A percentile compares a stretch with the other conserved stretches of the same genome.
Evolutionary conservation across 1,139 yeast genomes (phyloP).

Genomic region (Diutina siamensis): DNA sequence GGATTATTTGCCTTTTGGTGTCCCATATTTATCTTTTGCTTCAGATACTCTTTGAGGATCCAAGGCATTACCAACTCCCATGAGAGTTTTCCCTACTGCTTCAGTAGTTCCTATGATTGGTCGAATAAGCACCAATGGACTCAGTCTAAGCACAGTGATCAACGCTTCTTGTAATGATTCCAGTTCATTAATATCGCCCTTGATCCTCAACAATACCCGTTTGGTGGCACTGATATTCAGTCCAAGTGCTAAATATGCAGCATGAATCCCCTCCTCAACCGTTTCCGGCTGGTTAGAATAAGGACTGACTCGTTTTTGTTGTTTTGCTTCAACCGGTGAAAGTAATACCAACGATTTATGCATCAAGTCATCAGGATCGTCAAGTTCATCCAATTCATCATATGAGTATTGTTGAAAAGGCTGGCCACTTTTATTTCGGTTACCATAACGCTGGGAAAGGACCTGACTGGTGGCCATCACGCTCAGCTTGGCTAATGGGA

Average conservation of each 20-base stretch:
- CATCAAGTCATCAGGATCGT: conserved; percentile 14
- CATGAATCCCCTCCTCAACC: conserved; percentile 57
- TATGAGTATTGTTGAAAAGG: conserved; percentile 7
- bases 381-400: conserved; percentile 10
- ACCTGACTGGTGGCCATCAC: conserved; percentile 2
- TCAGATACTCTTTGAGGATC: conserved; percentile 44
- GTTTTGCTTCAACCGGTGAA: neutral
- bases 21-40: conserved; percentile 19
- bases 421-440: too few relatives aligned
- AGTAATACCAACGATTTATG: conserved; percentile 1
- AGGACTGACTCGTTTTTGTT: conserved; percentile 45
- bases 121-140: conserved; percentile 71
- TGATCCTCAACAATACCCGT: conserved; percentile 49
- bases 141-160: conserved; percentile 55
- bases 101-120: conserved; percentile 93
- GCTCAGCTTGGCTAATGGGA: conserved; percentile 1
- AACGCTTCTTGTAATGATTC: conserved; percentile 61
- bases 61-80: conserved; percentile 75
- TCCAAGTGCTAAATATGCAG: conserved; percentile 65
- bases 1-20: neutral
- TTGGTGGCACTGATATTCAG: conserved; percentile 57
- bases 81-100: conserved; percentile 68
- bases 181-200: conserved; percentile 46
- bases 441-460: neutral
- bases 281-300: conserved; percentile 79